phyloP scores from a whole-genome alignment of 2,329 filamentous ascomycete genomes.

The Exophiala lecanii-corni region DNA sequence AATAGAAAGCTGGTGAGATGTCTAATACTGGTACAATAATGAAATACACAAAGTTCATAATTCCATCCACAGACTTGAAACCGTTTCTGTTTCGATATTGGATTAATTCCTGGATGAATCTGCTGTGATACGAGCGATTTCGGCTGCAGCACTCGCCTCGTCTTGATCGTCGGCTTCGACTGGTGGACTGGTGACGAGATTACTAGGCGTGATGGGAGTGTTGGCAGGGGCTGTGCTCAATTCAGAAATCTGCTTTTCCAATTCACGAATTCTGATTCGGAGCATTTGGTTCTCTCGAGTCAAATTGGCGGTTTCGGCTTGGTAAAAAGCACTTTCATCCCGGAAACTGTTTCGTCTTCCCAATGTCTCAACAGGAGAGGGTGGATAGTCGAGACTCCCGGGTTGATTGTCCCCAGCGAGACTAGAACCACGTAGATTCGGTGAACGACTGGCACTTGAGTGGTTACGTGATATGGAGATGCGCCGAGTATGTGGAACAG shows the following conservation, averaged over 20 bases:
- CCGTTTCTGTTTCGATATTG: too few relatives aligned
- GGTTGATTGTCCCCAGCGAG: constrained; percentile 14
- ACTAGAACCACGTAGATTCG: constrained; percentile 33
- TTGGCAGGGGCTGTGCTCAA: constrained; percentile 17
- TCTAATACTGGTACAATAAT: too few relatives aligned
- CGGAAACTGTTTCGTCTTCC: constrained; percentile 35
- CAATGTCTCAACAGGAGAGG: constrained; percentile 25
- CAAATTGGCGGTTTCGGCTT: constrained; percentile 44
- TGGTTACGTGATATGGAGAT: constrained; percentile 33
- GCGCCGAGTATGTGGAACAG: constrained; percentile 31
- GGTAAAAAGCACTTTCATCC: constrained; percentile 45
- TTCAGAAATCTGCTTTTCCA: constrained; percentile 30
- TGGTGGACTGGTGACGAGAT: constrained; percentile 21
- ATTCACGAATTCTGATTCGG: constrained; percentile 42
- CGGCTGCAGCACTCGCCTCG: constrained; percentile 11
- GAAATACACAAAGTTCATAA: too few relatives aligned
- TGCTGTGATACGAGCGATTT: constrained; percentile 8
- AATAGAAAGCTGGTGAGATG: too few relatives aligned
- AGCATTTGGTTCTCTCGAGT: constrained; percentile 47
- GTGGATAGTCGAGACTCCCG: constrained; percentile 22
- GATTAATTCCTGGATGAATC: too few relatives aligned
- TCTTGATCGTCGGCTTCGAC: constrained; percentile 16
- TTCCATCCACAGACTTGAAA: too few relatives aligned
- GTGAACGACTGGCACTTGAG: constrained; percentile 35
- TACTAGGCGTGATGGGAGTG: constrained; percentile 21